Evolutionary conservation across 495 filamentous ascomycete genomes (phyloP), one percentile per base, ranked within the genome.

Genomic region (Choiromyces venosus): DNA sequence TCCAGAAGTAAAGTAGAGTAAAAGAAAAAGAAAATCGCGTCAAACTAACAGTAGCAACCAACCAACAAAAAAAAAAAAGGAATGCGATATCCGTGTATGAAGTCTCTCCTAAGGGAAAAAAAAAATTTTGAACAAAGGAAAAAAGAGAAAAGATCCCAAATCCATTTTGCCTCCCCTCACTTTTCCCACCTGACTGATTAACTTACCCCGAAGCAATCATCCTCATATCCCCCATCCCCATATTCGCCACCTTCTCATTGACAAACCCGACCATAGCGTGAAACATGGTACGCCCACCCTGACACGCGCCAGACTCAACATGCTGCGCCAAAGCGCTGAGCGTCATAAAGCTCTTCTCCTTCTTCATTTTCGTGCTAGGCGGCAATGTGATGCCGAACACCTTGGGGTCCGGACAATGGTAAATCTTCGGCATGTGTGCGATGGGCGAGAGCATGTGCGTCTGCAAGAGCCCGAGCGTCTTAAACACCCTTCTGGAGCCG

Each of bases 301-400:
- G 64, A 44, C 76, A 78, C 25, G 76, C 68, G 21, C 75, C 75
- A 40, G 68, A 52, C 37, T 78, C 76, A 9, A 78, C 68, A 70
- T 78, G 76, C 52, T 78, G 76, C 6, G 66, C 38, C 38, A 78
- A 39, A 6, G 37, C 71, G 46, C 76, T 78, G n/a, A 78, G 21
- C 8, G 75, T 68, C 19, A 19, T 16, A 42, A 78, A 78, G 35
- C 21, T 46, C 72, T 52, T 78, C 65, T 56, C 14, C n/a, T 37
- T 7, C 61, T 71, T 70, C 25, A 46, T 42, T 14, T 36, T 21
- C 16, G 19, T 66, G 21, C 29, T 44, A 10, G 75, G 38, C 38
- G 38, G 46, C 12, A 33, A 12, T 33, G 9, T 12, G 25, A 61
- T 61, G 12, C 25, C 25, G 16, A 61, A 12, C 52, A 33, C 0